Conservation (phyloP, 2,329 filamentous ascomycete genomes). For the Emericellopsis atlantica region DNA sequence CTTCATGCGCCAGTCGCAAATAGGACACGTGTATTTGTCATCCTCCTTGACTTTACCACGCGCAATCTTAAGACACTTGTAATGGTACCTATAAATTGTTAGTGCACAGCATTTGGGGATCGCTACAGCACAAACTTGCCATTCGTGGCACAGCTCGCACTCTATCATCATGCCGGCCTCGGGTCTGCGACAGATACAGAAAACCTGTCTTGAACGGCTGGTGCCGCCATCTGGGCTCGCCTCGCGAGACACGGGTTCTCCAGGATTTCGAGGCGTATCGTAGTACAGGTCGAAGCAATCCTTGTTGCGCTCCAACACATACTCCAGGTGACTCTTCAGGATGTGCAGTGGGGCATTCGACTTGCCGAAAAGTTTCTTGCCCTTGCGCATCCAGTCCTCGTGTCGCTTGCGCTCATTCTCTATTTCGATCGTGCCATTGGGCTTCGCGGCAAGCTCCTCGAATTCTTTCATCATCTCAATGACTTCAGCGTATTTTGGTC, state of each 20-base stretch:
- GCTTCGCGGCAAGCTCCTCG: conserved; percentile 85
- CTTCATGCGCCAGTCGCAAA: conserved; percentile 94
- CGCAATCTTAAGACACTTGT: conserved; percentile 95
- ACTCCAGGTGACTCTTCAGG: conserved; percentile 84
- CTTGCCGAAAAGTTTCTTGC: conserved; percentile 96
- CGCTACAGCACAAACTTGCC: conserved; percentile 42
- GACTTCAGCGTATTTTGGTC: conserved; percentile 84
- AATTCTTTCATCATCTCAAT: conserved; percentile 78
- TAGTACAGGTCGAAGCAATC: conserved; percentile 80
- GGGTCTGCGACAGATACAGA: conserved; percentile 87
- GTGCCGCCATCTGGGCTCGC: conserved; percentile 43
- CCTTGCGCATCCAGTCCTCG: conserved; percentile 98
- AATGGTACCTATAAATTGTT: conserved; percentile 62
- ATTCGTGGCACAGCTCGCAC: conserved; percentile 95
- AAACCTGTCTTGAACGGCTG: conserved; percentile 62
- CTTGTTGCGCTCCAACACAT: conserved; percentile 78
- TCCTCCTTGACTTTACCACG: conserved; percentile 96
- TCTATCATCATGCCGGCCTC: conserved; percentile 99
- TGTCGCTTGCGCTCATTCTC: conserved; percentile 91
- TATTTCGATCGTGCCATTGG: conserved; percentile 77
- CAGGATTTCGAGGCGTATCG: conserved; percentile 79
- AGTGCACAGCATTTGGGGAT: background rate
- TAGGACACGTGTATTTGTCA: conserved; percentile 95
- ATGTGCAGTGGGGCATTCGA: conserved; percentile 96
- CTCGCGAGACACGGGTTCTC: conserved; percentile 83